Percentiles rank a stretch among this genome's conserved stretches.
Evolutionary conservation across 116 monocot genomes (phyloP).

Genomic region (Phalaenopsis hybrid): DNA sequence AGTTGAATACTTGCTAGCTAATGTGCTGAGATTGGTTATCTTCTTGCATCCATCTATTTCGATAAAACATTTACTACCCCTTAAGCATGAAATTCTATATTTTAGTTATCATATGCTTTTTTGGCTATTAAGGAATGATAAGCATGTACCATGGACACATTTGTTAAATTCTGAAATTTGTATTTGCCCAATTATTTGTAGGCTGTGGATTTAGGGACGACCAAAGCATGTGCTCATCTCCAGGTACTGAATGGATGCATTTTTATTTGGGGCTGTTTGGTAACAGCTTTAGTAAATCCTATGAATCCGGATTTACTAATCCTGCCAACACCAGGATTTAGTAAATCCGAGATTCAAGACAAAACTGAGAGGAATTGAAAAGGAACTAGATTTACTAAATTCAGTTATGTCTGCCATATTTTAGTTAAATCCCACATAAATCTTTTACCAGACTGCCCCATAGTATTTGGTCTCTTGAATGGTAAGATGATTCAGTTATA

Average conservation of each 20-base stretch:
- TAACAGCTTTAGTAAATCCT: neutral
- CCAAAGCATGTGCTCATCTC: constrained; percentile 18
- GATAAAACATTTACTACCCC: neutral
- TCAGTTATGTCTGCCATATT: too few species aligned
- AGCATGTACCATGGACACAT: neutral
- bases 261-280: neutral
- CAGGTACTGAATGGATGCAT: constrained; percentile 37
- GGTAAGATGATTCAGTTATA: neutral
- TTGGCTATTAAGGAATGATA: neutral
- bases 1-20: neutral
- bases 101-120: neutral
- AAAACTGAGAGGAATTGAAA: too few species aligned
- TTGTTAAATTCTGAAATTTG: too few species aligned
- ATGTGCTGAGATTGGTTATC: neutral
- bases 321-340: too few species aligned
- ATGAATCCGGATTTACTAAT: too few species aligned
- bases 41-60: neutral
- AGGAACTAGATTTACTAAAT: too few species aligned
- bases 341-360: too few species aligned
- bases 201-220: constrained; percentile 66
- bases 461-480: neutral
- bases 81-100: neutral
- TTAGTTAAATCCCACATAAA: too few species aligned
- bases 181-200: constrained; percentile 21
- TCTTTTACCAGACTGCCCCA: neutral